Evolutionary conservation across 371 early-diverging fungal genomes (phyloP).

Genomic region (Smittium mucronatum): DNA sequence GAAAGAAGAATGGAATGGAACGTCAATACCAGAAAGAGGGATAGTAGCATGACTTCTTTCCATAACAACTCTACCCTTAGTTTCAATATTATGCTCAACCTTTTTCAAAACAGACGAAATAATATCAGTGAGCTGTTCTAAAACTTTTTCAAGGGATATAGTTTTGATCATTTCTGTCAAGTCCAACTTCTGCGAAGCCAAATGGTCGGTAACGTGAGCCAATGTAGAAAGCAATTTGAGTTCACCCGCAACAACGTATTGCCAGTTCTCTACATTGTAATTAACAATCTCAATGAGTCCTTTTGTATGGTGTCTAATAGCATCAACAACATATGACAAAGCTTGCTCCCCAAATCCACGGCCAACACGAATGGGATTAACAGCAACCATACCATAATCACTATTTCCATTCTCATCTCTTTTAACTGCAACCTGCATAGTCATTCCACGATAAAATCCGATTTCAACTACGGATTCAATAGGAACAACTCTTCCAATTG

Average conservation of each 20-base stretch:
- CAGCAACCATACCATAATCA: constrained; percentile 90
- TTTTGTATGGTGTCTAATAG: constrained; percentile 52
- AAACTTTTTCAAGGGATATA: constrained; percentile 73
- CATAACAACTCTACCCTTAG: constrained; percentile 49
- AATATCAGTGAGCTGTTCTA: constrained; percentile 65
- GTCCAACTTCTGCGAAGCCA: constrained; percentile 54
- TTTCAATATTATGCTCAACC: constrained; percentile 39
- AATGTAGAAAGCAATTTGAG: constrained; percentile 65
- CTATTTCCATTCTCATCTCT: constrained; percentile 73
- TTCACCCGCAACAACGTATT: constrained; percentile 91
- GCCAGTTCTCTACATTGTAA: constrained; percentile 92
- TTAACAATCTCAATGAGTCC: constrained; percentile 90
- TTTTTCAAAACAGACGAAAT: constrained; percentile 56
- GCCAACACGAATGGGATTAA: constrained; percentile 82
- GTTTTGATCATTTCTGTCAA: constrained; percentile 72
- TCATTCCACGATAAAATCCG: constrained; percentile 93
- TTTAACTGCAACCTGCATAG: constrained; percentile 88
- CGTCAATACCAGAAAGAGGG: constrained; percentile 85
- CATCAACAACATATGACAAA: constrained; percentile 64
- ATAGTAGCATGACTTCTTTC: constrained; percentile 88
- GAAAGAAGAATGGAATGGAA: constrained; percentile 94
- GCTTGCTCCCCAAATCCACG: constrained; percentile 68
- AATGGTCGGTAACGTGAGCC: constrained; percentile 64
- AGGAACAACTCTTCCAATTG: constrained; percentile 79
- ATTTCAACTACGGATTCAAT: constrained; percentile 82